These are phyloP conservation scores for Plasmodium relictum DNA, from an alignment of 169 alveolate genomes.

Conservation along the genomic window DNA sequence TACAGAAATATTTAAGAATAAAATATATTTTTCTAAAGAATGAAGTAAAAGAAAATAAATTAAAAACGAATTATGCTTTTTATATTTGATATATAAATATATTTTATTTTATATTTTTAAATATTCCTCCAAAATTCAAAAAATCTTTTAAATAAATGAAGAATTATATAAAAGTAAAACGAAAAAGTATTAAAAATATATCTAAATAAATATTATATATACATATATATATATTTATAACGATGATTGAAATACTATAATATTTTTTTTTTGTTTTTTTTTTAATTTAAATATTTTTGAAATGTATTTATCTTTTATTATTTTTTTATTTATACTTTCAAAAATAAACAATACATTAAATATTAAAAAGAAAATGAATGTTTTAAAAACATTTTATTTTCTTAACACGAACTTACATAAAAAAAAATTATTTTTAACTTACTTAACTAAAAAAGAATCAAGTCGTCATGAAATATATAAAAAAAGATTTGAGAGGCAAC, in stretches of 20 bases:
- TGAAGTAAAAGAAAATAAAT: too few species aligned
- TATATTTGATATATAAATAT: too few species aligned
- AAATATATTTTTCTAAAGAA: too few species aligned
- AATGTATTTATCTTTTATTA: constrained; percentile 50
- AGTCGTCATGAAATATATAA: constrained; percentile 70
- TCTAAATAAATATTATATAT: too few species aligned
- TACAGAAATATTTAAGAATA: too few species aligned
- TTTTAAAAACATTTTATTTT: constrained; percentile 11
- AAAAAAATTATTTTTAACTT: neutral
- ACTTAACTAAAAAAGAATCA: constrained; percentile 34
- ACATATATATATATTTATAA: too few species aligned
- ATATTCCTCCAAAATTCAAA: too few species aligned
- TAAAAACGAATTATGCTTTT: too few species aligned
- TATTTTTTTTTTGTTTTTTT: constrained; percentile 4
- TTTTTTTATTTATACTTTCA: constrained; percentile 40
- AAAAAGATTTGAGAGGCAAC: constrained; percentile 60
- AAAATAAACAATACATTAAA: constrained; percentile 32
- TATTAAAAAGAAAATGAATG: constrained; percentile 14
- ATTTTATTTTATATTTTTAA: too few species aligned
- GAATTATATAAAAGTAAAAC: too few species aligned
- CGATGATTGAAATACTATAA: neutral
- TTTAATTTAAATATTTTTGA: constrained; percentile 9
- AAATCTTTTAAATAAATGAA: too few species aligned
- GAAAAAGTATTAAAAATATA: too few species aligned
- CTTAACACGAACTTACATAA: constrained; percentile 9